These are phyloP conservation scores for Firmiana major DNA, from an alignment of 345 rosid species.

Conservation along the genomic window DNA sequence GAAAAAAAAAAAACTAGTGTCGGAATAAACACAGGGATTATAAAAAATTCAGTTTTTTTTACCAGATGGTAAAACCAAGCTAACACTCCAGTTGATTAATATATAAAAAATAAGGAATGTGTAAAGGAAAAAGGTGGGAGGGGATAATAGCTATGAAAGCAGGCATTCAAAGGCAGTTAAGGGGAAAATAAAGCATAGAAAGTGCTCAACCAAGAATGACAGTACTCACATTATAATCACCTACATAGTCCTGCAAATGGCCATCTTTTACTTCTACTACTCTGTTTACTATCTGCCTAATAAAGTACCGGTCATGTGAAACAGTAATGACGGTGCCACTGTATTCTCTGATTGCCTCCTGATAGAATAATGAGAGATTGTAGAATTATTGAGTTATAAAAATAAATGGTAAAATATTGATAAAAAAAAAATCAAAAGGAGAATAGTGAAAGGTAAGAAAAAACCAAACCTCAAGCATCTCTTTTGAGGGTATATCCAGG, in stretches of 20 bases:
- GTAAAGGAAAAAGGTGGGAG: not conserved
- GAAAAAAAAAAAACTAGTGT: not conserved
- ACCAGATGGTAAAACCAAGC: not conserved
- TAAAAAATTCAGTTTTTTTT: not conserved
- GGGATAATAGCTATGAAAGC: not conserved
- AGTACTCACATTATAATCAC: constrained; percentile 71
- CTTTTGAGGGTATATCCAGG: constrained; percentile 94
- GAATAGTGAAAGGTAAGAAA: not conserved
- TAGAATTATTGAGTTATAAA: not conserved
- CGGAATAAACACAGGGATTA: not conserved
- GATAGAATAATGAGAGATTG: constrained; percentile 18
- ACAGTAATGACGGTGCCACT: constrained; percentile 79
- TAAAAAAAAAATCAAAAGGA: not conserved
- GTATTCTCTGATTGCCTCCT: constrained; percentile 94
- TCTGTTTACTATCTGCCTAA: constrained; percentile 96
- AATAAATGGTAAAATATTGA: not conserved
- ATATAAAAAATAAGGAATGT: not conserved
- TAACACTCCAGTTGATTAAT: not conserved
- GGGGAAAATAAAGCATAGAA: not conserved
- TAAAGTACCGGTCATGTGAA: constrained; percentile 89
- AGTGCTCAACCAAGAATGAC: not conserved
- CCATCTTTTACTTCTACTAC: constrained; percentile 74
- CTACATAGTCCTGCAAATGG: constrained; percentile 70
- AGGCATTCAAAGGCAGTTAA: not conserved
- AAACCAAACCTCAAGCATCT: constrained; percentile 87